phyloP scores from a whole-genome alignment of 2,329 filamentous ascomycete genomes.

The Verruconis gallopava region DNA sequence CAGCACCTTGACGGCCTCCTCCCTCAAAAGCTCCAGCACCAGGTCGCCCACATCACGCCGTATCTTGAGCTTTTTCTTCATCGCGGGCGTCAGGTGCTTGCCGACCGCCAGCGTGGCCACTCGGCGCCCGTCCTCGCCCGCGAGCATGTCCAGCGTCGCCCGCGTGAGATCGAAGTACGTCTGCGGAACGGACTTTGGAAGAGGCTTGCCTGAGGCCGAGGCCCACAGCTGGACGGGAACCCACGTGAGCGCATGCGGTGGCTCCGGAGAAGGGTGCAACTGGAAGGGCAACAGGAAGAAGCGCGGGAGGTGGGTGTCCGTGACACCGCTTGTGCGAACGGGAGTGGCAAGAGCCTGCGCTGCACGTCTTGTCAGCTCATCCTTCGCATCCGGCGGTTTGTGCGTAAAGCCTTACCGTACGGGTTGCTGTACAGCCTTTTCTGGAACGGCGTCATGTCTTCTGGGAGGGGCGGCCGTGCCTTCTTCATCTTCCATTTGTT shows the following conservation, averaged over 20 bases:
- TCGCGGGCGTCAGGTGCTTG: neutral
- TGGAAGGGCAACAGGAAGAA: constrained; percentile 8
- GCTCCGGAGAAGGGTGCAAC: neutral
- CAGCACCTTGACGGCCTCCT: constrained; percentile 2
- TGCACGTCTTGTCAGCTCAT: neutral
- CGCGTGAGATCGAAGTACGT: neutral
- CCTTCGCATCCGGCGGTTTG: too few relatives aligned
- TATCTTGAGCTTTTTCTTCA: neutral
- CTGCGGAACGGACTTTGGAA: neutral
- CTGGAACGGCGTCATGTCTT: constrained; percentile 8
- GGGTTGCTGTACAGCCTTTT: constrained; percentile 4
- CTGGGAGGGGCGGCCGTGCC: neutral
- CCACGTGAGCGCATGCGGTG: neutral
- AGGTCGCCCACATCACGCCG: constrained; percentile 1
- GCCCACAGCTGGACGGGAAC: neutral
- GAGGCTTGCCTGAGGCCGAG: neutral
- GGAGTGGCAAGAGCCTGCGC: constrained; percentile 4
- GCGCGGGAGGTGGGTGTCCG: constrained; percentile 6
- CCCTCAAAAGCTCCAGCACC: constrained; percentile 4
- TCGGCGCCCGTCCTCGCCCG: neutral
- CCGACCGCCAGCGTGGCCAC: neutral
- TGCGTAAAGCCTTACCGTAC: constrained; percentile 3
- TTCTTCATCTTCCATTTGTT: constrained; percentile 2
- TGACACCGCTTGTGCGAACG: constrained; percentile 1
- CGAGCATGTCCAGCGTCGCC: neutral